Base-by-base conservation (phyloP, 306 rosid species). In the Prunus campanulata region DNA sequence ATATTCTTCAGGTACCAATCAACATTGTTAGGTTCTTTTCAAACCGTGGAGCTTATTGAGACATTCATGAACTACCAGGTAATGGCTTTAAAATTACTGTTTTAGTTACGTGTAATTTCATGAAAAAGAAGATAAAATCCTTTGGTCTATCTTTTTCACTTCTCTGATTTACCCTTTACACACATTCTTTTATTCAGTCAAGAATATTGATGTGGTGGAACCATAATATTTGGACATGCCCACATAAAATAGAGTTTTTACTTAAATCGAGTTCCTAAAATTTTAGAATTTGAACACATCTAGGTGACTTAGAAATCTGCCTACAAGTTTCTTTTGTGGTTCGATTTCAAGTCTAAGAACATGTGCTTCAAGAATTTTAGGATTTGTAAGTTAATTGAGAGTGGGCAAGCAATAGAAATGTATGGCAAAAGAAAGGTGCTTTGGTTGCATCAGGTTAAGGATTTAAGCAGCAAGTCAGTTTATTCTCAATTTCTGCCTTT, bases 11-110 rank as follows among this genome's bases (percentile, higher is more conserved):
- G 98, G 98, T 95, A 95, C 68, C 98, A 95, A 61, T 95, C 98
- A 39, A 95, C 98, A 29, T 82, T 95, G 84, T 85, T 92, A 16
- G 98, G 98, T 42, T 90, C 97, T 66, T 95, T 86, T 83, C 98
- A 95, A 83, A 92, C 98, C 3, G 95, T 83, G 77, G 98, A 95
- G 76, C 84, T 95, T 70, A 92, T 95, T 50, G 97, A 95, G 86
- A 95, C 98, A 74, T 95, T 92, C 80, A 90, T 95, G 98, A 95
- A 95, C 78, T 95, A 95, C 73, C 97, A 95, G 97, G 98, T 95
- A 84, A 74, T 66, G 49, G 68, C 75, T 29, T 14, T 75, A 47
- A 18, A 8, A 11, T 20, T 30, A 15, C 12, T 67, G 3, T 29
- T 67, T 3, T 8, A 3, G 3, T 19, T 44, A 3, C 8, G 16